Conservation (phyloP, 2,329 filamentous ascomycete genomes). For the Cladophialophora immunda region DNA sequence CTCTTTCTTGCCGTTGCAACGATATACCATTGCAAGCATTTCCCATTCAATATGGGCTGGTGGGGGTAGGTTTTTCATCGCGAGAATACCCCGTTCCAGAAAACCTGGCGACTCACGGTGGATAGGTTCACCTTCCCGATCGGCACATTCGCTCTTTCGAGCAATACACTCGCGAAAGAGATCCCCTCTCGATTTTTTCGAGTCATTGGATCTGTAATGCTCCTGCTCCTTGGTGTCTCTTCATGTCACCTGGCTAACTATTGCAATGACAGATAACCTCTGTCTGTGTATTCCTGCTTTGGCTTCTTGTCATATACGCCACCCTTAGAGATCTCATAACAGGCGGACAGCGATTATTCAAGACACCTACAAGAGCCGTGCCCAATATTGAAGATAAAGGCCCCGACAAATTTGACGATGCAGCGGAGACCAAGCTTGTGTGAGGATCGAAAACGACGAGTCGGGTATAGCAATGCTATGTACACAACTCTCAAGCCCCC, state of each 20-base stretch:
- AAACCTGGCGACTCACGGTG: constrained; percentile 9
- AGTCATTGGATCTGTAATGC: constrained; percentile 61
- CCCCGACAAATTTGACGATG: constrained; percentile 12
- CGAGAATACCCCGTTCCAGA: not conserved
- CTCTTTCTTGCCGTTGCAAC: constrained; percentile 49
- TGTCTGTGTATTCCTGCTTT: constrained; percentile 59
- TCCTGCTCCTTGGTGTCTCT: not conserved
- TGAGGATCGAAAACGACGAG: constrained; percentile 2
- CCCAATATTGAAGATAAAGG: constrained; percentile 1
- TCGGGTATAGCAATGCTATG: not conserved
- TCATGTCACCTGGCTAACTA: not conserved
- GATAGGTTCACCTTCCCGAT: constrained; percentile 63
- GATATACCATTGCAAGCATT: constrained; percentile 47
- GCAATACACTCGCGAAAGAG: constrained; percentile 54
- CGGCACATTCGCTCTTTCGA: constrained; percentile 62
- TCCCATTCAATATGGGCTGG: constrained; percentile 70
- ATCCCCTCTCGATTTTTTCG: constrained; percentile 64
- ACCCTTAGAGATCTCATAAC: constrained; percentile 52
- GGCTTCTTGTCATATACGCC: constrained; percentile 62
- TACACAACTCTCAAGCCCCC: not conserved
- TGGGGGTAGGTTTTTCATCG: constrained; percentile 53
- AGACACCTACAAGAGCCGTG: constrained; percentile 7
- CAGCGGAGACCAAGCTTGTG: constrained; percentile 8
- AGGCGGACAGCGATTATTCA: constrained; percentile 27
- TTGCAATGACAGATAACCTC: constrained; percentile 50